phyloP scores from a whole-genome alignment of 2,329 filamentous ascomycete genomes.

The Fusarium falciforme region DNA sequence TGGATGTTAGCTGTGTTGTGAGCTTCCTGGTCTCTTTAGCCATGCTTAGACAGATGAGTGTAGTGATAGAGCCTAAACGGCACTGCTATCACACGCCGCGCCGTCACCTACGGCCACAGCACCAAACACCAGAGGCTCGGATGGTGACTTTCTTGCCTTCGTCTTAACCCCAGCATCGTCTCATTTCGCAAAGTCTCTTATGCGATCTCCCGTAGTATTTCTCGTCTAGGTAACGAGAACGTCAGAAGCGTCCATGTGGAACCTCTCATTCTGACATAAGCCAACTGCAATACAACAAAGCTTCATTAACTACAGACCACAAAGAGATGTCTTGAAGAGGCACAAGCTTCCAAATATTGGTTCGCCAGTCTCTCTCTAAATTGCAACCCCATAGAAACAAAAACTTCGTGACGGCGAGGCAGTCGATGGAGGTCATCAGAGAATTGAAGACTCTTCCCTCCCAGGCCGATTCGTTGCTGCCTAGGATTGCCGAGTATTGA shows the following conservation, averaged over 20 bases:
- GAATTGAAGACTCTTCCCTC: not conserved
- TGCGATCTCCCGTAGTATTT: not conserved
- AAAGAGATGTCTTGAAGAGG: not conserved
- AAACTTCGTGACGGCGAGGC: not conserved
- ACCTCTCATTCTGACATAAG: not conserved
- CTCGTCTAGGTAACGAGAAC: not conserved
- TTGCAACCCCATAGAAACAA: not conserved
- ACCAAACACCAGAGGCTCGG: too few species aligned
- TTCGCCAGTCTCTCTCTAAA: not conserved
- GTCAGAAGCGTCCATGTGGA: not conserved
- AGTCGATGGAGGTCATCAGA: not conserved
- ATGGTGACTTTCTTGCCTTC: not conserved
- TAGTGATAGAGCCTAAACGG: not conserved
- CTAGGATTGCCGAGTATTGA: not conserved
- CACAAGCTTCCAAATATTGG: not conserved
- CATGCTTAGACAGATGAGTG: not conserved
- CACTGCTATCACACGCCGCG: not conserved
- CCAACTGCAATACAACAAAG: not conserved
- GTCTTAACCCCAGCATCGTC: too few species aligned
- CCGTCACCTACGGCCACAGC: too few species aligned
- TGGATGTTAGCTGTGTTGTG: not conserved
- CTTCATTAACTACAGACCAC: not conserved
- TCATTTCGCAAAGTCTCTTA: too few species aligned
- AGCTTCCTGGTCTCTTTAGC: not conserved
- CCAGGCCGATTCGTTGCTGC: not conserved